phyloP scores from a whole-genome alignment of 176 grass and related monocot genomes.

The Oryza brachyantha region DNA sequence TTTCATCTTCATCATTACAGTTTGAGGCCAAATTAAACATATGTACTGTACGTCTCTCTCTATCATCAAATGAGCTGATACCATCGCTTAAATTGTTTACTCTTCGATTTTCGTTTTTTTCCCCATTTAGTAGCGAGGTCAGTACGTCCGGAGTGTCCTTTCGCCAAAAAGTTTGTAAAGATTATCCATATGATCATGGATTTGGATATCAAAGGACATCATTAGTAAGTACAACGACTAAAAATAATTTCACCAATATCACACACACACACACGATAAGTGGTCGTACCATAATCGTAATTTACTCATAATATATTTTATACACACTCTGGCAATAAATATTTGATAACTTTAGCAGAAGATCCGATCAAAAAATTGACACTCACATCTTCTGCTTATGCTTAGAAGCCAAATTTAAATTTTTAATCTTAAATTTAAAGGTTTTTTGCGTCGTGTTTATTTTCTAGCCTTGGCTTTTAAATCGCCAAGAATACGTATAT shows the following conservation, averaged over 20 bases:
- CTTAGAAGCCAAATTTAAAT: too few relatives aligned
- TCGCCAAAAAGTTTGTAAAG: neutral
- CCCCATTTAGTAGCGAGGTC: neutral
- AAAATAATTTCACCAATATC: too few relatives aligned
- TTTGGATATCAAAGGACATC: neutral
- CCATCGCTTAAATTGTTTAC: neutral
- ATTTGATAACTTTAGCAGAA: too few relatives aligned
- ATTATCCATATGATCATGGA: neutral
- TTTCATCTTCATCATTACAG: constrained; percentile 4
- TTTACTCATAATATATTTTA: too few relatives aligned
- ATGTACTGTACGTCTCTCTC: neutral
- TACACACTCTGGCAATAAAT: too few relatives aligned
- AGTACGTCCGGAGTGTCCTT: neutral
- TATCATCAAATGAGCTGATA: neutral
- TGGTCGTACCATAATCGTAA: neutral
- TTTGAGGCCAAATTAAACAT: neutral
- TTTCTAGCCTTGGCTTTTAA: too few relatives aligned
- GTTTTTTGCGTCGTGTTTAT: too few relatives aligned
- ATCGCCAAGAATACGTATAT: too few relatives aligned
- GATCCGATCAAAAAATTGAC: too few relatives aligned
- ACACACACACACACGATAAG: neutral
- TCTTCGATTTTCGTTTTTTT: neutral
- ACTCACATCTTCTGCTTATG: too few relatives aligned
- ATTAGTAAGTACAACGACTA: neutral
- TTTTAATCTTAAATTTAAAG: too few relatives aligned